These are phyloP conservation scores for Capniomyces stellatus DNA, from an alignment of 371 early-diverging fungal species.

Conservation along the genomic window DNA sequence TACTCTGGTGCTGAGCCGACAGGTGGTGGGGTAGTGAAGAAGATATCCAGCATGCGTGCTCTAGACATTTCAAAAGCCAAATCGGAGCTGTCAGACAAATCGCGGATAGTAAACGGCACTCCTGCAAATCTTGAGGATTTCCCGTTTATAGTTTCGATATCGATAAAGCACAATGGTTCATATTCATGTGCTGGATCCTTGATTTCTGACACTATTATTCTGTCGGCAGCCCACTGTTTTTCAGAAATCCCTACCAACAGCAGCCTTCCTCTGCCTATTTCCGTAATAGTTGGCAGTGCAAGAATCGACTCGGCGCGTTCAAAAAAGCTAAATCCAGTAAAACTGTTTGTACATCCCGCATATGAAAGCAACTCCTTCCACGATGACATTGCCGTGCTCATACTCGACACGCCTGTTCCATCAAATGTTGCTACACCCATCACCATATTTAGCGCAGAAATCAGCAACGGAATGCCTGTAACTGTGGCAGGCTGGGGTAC, in stretches of 20 bases:
- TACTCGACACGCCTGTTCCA: neutral
- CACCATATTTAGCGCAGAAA: neutral
- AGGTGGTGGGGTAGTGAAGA: no score
- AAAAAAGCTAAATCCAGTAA: neutral
- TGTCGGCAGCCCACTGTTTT: constrained; percentile 32
- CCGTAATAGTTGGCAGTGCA: neutral
- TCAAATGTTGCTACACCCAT: neutral
- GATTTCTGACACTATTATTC: constrained; percentile 13
- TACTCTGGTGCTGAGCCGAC: no score
- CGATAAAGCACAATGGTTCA: neutral
- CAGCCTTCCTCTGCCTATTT: no score
- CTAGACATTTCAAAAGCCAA: no score
- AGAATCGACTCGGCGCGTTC: neutral
- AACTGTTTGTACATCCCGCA: neutral
- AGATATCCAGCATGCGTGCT: no score
- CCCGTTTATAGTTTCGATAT: neutral
- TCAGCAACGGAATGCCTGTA: neutral
- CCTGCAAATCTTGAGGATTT: neutral
- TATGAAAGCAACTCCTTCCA: neutral
- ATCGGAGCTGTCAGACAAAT: no score
- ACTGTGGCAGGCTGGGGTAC: neutral
- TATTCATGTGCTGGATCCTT: constrained; percentile 29
- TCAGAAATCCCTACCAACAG: neutral
- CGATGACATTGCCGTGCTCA: neutral
- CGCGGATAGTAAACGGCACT: constrained; percentile 1